Percentiles rank a stretch among this genome's conserved stretches.
These are phyloP conservation scores for Geotrichum phurueaensis DNA, from an alignment of 1,139 yeast genomes.

Conservation along the genomic window DNA sequence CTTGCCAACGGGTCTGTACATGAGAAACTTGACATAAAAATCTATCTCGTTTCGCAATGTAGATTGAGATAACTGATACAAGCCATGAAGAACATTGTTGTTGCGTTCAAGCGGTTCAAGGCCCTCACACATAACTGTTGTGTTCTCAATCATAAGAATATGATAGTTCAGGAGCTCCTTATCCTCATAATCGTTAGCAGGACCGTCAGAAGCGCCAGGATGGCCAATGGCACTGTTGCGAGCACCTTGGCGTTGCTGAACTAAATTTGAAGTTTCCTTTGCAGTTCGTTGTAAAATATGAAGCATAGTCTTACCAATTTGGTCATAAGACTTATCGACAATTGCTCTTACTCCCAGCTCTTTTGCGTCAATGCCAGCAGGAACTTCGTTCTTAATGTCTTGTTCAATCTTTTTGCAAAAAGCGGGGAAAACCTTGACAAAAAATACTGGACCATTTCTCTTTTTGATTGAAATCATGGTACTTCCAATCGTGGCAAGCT, in stretches of 20 bases:
- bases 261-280: conserved; percentile 23
- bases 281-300: conserved; percentile 31
- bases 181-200: conserved; percentile 42
- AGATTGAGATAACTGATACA: conserved; percentile 34
- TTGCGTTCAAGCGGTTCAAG: conserved; percentile 36
- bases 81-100: conserved; percentile 29
- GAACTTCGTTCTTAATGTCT: conserved; percentile 17
- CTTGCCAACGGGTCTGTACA: conserved; percentile 59
- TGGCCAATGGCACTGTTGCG: neutral
- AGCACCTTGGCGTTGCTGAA: conserved; percentile 13
- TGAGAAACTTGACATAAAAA: conserved; percentile 46
- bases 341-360: conserved; percentile 34
- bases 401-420: conserved; percentile 40
- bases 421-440: conserved; percentile 43
- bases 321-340: conserved; percentile 43
- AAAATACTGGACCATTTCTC: conserved; percentile 40
- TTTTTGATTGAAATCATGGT: conserved; percentile 43
- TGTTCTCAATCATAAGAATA: conserved; percentile 58
- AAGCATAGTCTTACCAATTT: conserved; percentile 32
- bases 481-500: conserved; percentile 50
- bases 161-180: conserved; percentile 54
- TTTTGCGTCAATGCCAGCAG: conserved; percentile 25
- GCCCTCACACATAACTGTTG: conserved; percentile 53
- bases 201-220: conserved; percentile 1
- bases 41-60: conserved; percentile 44